Conservation (phyloP, 768 basidiomycete species). For the Goffeauzyma gilvescens region DNA sequence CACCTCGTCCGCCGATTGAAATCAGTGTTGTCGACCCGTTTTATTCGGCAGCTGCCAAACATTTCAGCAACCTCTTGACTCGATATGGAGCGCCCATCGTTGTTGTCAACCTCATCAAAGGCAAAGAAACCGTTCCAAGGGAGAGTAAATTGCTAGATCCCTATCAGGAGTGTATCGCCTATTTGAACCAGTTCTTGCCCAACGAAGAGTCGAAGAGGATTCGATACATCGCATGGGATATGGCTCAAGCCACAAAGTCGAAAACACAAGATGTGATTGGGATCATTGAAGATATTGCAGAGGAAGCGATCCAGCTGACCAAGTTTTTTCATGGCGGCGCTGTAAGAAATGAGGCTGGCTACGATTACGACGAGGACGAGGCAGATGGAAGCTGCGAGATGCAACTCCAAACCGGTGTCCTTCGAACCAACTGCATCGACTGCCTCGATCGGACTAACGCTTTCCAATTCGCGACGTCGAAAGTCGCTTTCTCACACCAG, state of each 20-base stretch:
- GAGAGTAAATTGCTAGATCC: slow-evolving; percentile 80
- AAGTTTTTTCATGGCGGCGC: slow-evolving; percentile 82
- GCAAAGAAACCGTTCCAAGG: slow-evolving; percentile 40
- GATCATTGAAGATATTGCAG: slow-evolving; percentile 81
- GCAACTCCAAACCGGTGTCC: slow-evolving; percentile 73
- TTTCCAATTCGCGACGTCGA: slow-evolving; percentile 90
- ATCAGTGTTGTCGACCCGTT: slow-evolving; percentile 89
- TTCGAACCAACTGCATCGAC: slow-evolving; percentile 89
- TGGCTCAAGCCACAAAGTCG: slow-evolving; percentile 36
- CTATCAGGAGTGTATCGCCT: slow-evolving; percentile 76
- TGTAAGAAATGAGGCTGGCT: slow-evolving; percentile 2
- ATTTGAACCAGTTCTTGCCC: slow-evolving; percentile 89
- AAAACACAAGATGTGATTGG: slow-evolving; percentile 91
- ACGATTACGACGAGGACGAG: slow-evolving; percentile 3
- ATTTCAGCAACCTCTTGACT: slow-evolving; percentile 76
- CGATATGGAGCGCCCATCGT: slow-evolving; percentile 79
- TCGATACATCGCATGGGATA: slow-evolving; percentile 88
- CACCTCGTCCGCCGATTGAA: slow-evolving; percentile 85
- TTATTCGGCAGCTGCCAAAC: slow-evolving; percentile 74
- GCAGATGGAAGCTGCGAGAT: slow-evolving; percentile 26
- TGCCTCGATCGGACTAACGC: slow-evolving; percentile 93
- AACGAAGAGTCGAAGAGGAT: slow-evolving; percentile 50
- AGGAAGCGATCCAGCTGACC: slow-evolving; percentile 76
- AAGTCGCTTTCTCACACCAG: slow-evolving; percentile 83
- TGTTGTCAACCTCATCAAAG: slow-evolving; percentile 83